Conservation (phyloP, 805 yeast species). For the Candida chilensis region DNA sequence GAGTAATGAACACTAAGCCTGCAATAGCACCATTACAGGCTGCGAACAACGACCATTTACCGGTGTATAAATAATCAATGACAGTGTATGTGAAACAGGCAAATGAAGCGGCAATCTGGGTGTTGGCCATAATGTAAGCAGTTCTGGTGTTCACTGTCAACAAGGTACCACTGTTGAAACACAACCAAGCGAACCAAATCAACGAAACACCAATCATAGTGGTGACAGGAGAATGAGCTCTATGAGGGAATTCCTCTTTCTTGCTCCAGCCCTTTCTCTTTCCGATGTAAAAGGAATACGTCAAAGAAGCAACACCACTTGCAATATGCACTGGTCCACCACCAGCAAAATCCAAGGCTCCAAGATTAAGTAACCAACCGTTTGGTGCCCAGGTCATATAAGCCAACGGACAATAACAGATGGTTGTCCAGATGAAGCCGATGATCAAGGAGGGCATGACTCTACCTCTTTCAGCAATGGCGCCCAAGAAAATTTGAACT, state of each 20-base stretch:
- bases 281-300: constrained; percentile 34
- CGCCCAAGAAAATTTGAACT: constrained; percentile 36
- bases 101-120: constrained; percentile 40
- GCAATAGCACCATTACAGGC: constrained; percentile 37
- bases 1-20: constrained; percentile 37
- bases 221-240: constrained; percentile 24
- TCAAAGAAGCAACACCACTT: constrained; percentile 30
- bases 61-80: constrained; percentile 28
- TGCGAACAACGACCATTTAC: constrained; percentile 28
- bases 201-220: constrained; percentile 34
- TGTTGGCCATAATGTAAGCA: constrained; percentile 36
- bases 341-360: constrained; percentile 39
- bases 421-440: constrained; percentile 28
- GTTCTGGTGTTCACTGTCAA: constrained; percentile 29
- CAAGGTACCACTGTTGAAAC: constrained; percentile 38
- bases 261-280: constrained; percentile 18
- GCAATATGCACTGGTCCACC: constrained; percentile 42
- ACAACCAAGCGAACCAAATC: constrained; percentile 41
- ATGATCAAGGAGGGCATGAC: constrained; percentile 29
- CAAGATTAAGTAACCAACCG: constrained; percentile 34
- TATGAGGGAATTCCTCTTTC: constrained; percentile 14
- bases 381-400: constrained; percentile 37
- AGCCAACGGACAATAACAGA: constrained; percentile 36
- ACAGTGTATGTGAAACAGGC: constrained; percentile 35
- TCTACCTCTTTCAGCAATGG: constrained; percentile 34